Evolutionary conservation across 306 rosid genomes (phyloP), one percentile per base, ranked within the genome.

Genomic region (Myrica gale): DNA sequence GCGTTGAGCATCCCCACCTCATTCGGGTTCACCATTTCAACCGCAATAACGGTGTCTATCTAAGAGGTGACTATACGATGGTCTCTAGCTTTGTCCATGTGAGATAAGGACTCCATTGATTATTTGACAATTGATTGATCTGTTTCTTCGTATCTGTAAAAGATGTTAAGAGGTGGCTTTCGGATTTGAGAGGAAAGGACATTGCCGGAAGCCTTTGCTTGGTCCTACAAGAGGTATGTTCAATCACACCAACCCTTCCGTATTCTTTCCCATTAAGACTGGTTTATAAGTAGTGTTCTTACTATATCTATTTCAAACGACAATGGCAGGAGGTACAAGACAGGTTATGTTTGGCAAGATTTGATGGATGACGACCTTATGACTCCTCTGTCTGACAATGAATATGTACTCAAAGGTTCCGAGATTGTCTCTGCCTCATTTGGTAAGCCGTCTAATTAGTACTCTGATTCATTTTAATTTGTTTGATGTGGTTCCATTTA

Each of bases 291-390:
- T 23, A 23, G 26, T 23, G 26, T 23, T 23, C 26, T 23, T 23
- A 23, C 26, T 23, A 23, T 23, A 23, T 7, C 26, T 1, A 74
- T 79, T 83, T 69, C 63, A 72, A 77, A 78, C 69, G 21, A 72
- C 54, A 83, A 74, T 41, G 39, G 81, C 88, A 91, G 98, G 86
- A 93, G 89, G 90, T 91, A 93, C 96, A 91, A 87, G 85, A 88
- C 75, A 19, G 97, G 97, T 10, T 91, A 85, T 82, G 92, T 91
- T 85, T 93, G 98, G 98, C 97, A 91, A 76, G 96, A 93, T 81
- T 86, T 91, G 84, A 48, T 87, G 60, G 97, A 93, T 82, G 96
- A 89, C 46, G 96, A 91, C 79, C 97, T 89, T 75, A 87, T 91
- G 53, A 87, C 97, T 47, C 98, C 98, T 16, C 84, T 91, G 45